Conservation (phyloP, 2,329 filamentous ascomycete species). For the Rhynchosporium graminicola region DNA sequence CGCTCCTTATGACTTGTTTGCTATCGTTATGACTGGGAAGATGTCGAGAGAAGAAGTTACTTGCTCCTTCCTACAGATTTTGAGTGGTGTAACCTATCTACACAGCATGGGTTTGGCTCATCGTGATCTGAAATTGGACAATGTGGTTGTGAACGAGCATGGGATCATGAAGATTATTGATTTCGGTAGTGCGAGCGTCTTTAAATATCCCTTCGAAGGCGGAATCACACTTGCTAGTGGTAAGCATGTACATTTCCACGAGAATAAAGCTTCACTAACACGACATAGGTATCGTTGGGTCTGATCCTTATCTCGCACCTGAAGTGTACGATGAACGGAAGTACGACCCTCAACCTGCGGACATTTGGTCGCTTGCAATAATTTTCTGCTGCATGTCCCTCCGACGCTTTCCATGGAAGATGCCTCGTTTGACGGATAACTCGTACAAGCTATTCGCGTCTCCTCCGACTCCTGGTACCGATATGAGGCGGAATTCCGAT, state of each 20-base stretch:
- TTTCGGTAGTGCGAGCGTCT: conserved; percentile 96
- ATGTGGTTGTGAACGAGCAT: conserved; percentile 93
- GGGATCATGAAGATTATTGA: conserved; percentile 99
- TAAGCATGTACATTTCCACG: conserved; percentile 47
- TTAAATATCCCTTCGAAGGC: conserved; percentile 94
- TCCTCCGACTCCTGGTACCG: conserved; percentile 71
- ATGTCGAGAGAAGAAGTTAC: conserved; percentile 91
- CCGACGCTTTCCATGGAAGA: conserved; percentile 94
- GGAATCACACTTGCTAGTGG: conserved; percentile 79
- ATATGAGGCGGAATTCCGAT: conserved; percentile 33
- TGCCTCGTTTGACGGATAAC: conserved; percentile 87
- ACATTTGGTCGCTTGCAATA: conserved; percentile 97
- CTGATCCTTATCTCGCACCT: conserved; percentile 93
- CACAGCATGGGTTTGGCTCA: conserved; percentile 95
- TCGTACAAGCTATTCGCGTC: conserved; percentile 93
- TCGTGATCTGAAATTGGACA: conserved; percentile 93
- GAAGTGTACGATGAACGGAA: conserved; percentile 93
- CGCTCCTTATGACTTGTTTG: conserved; percentile 92
- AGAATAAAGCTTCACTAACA: conserved; percentile 17
- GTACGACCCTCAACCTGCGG: conserved; percentile 90
- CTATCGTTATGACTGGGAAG: conserved; percentile 97
- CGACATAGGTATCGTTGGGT: conserved; percentile 67
- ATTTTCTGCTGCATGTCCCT: conserved; percentile 99
- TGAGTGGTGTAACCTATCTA: conserved; percentile 91
- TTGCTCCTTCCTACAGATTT: conserved; percentile 90